Evolutionary conservation across 345 rosid species (phyloP), one percentile per base, ranked within the genome.

Genomic region (Eucalyptus microcorys): DNA sequence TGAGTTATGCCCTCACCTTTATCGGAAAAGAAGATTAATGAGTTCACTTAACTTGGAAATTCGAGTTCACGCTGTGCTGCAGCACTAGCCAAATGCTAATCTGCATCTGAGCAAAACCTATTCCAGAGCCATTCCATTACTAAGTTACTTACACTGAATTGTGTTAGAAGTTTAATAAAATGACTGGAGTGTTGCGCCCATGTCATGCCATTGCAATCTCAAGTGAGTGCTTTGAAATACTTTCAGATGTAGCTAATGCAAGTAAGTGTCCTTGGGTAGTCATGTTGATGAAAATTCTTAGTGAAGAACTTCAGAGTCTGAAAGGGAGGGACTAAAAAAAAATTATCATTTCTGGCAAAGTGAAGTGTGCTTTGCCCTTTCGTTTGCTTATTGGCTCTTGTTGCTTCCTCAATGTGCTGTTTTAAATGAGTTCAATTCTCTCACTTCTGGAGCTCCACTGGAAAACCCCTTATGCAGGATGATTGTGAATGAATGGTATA

Each of bases 401-500:
- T 37, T 76, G 43, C 84, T 40, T 76, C 84, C 27, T 76, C 47
- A 40, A 2, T 40, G 27, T 40, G 84, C 84, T 40, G 84, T 10
- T 76, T 76, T 22, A 10, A 76, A 76, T 21, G 45, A 21, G 30
- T 76, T 76, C 24, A 76, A 21, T 76, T 40, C 47, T 76, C 47
- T 40, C 27, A 34, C 81, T 40, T 76, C 13, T 22, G 47, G 84
- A 21, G 84, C 13, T 21, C 47, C 27, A 21, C 84, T 76, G 30
- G 42, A 76, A 76, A 40, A 76, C 15, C 49, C n/a, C 79, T 57
- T 43, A 14, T 86, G 92, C 89, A 97, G 99, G 99, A 96, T 97
- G 98, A 98, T 98, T 27, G 92, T 92, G 45, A 96, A 92, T 90
- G 97, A 95, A 87, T 93, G 95, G 98, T 96, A 97, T 93, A 88